phyloP scores from a whole-genome alignment of 306 rosid species.

The Glycyrrhiza uralensis region DNA sequence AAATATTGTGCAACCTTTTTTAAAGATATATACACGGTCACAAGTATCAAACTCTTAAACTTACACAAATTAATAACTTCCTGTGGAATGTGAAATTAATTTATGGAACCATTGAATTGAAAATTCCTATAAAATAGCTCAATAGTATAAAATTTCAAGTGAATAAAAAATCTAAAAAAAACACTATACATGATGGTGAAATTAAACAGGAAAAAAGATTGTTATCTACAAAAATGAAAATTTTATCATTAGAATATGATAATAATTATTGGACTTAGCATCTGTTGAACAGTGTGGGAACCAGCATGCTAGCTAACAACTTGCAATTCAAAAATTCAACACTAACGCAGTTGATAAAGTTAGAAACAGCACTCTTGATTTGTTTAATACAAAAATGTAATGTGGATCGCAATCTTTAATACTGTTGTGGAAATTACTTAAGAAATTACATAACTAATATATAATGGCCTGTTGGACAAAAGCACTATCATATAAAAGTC shows the following conservation, averaged over 20 bases:
- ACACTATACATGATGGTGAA: neutral
- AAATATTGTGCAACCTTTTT: neutral
- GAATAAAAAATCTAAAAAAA: too few relatives aligned
- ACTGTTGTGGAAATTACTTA: slow-evolving; percentile 16
- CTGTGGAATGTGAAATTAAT: too few relatives aligned
- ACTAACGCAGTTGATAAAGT: neutral
- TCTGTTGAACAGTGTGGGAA: neutral
- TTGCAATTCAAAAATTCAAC: slow-evolving; percentile 23
- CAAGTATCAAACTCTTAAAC: too few relatives aligned
- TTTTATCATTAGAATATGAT: neutral
- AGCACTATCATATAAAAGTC: slow-evolving; percentile 35
- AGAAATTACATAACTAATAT: slow-evolving; percentile 6
- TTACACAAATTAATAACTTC: too few relatives aligned
- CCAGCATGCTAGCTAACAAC: neutral
- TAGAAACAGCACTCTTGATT: neutral
- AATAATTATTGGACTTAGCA: neutral
- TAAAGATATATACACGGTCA: neutral
- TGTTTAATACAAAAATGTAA: slow-evolving; percentile 19
- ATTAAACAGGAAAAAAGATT: neutral
- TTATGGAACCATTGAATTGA: too few relatives aligned
- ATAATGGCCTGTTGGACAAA: slow-evolving; percentile 34
- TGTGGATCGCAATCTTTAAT: neutral
- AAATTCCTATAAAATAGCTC: too few relatives aligned
- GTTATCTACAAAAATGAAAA: neutral
- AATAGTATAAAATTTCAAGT: too few relatives aligned